Evolutionary conservation across 176 grass and related monocot species (phyloP), one percentile per base, ranked within the genome.

Genomic region (Cenchrus purpureus): DNA sequence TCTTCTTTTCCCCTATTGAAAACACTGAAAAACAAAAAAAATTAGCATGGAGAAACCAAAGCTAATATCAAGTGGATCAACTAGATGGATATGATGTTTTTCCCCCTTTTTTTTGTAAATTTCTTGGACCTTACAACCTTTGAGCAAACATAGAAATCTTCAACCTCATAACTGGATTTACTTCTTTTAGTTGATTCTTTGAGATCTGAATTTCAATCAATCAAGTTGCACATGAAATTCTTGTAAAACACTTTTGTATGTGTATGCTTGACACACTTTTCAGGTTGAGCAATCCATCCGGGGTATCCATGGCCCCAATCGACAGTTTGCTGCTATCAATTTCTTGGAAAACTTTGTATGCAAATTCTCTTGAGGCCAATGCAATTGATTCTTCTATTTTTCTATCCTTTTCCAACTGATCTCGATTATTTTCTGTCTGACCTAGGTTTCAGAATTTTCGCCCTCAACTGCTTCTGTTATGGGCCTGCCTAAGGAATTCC

Each of bases 391-490:
- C 25, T 71, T 49, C 3, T 50, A 48, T 54, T 46, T 68, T 32
- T 61, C 61, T 78, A 57, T 53, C 28, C 10, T 65, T 69, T 72
- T 54, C 42, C 80, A 85, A 64, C 65, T 78, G 66, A 61, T 28
- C 37, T n/a, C 14, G 20, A 66, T 66, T 29, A 48, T 83, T 70
- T 83, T 14, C 49, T 83, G 25, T 89, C 68, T 88, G 68, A 68
- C 68, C 58, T 70, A 98, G 96, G 91, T 98, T 65, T 95, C 93
- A 72, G 96, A 98, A 83, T 98, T 98, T 85, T 94, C 93, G 74
- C 93, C 93, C 83, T 91, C 69, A 87, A 98, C 96, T 76, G 92
- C 90, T 73, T 95, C 96, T 92, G 79, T 89, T 64, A 95, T 98
- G 93, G 86, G 96, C 49, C 82, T 98, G 50, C 96, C 96, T 25